Evolutionary conservation across 805 yeast genomes (phyloP).

Genomic region (Dipodascus geniculatus): DNA sequence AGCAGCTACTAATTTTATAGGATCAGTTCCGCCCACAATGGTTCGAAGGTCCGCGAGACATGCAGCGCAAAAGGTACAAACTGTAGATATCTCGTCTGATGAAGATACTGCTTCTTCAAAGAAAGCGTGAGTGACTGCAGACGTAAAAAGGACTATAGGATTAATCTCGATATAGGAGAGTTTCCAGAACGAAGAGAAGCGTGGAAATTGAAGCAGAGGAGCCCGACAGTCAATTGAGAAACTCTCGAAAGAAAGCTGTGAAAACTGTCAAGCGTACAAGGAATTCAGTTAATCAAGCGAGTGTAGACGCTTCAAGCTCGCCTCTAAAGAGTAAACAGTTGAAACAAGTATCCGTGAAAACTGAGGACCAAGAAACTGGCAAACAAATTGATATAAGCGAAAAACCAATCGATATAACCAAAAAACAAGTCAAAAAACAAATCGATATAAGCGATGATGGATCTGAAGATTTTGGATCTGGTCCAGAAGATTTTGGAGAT

Average conservation of each 20-base stretch:
- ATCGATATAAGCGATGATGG: conserved; percentile 3
- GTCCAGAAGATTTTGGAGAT: conserved; percentile 8
- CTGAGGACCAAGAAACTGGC: too few relatives aligned
- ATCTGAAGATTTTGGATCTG: conserved; percentile 6
- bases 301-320: too few relatives aligned
- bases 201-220: too few relatives aligned
- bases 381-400: background rate
- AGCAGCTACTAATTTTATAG: background rate
- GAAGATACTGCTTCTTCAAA: background rate
- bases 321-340: too few relatives aligned
- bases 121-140: background rate
- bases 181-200: too few relatives aligned
- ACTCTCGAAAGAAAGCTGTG: too few relatives aligned
- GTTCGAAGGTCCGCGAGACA: background rate
- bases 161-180: too few relatives aligned
- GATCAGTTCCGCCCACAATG: background rate
- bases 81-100: background rate
- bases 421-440: background rate
- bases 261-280: too few relatives aligned
- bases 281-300: too few relatives aligned
- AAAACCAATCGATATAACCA: background rate
- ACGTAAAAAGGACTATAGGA: background rate
- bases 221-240: too few relatives aligned
- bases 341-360: too few relatives aligned
- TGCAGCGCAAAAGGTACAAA: background rate